These are phyloP conservation scores for Cystofilobasidium macerans DNA, from an alignment of 768 basidiomycete genomes.

Conservation along the genomic window DNA sequence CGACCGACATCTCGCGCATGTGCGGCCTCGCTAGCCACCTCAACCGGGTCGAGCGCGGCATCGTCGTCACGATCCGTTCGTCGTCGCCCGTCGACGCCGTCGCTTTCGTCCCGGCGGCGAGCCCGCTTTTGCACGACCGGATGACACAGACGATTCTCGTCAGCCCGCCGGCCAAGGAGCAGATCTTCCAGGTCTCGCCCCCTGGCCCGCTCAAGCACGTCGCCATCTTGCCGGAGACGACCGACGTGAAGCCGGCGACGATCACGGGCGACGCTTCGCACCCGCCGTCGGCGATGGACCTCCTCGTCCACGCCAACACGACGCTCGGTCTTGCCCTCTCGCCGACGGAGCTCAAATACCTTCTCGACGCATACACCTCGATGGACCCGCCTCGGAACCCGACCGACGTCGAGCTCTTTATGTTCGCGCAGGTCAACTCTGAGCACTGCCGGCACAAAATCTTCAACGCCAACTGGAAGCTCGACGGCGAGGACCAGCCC, in stretches of 20 bases:
- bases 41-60: constrained; percentile 75
- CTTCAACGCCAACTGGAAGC: constrained; percentile 93
- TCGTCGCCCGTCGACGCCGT: constrained; percentile 41
- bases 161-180: constrained; percentile 48
- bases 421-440: constrained; percentile 99
- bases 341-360: constrained; percentile 78
- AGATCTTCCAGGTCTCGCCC: constrained; percentile 43
- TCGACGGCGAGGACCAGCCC: constrained; percentile 57
- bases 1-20: constrained; percentile 81
- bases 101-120: constrained; percentile 33
- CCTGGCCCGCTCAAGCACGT: constrained; percentile 63
- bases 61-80: constrained; percentile 54
- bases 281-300: constrained; percentile 37
- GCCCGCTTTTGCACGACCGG: constrained; percentile 66
- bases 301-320: constrained; percentile 65
- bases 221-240: constrained; percentile 45
- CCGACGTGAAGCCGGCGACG: constrained; percentile 35
- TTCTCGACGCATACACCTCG: constrained; percentile 76
- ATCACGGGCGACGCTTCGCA: constrained; percentile 4
- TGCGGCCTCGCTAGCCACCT: constrained; percentile 67
- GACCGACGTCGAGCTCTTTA: constrained; percentile 95
- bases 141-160: constrained; percentile 81
- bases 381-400: constrained; percentile 52
- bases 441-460: constrained; percentile 99
- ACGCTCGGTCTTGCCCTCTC: constrained; percentile 83